Conservation (phyloP, 768 basidiomycete genomes). For the Russula abietina region DNA sequence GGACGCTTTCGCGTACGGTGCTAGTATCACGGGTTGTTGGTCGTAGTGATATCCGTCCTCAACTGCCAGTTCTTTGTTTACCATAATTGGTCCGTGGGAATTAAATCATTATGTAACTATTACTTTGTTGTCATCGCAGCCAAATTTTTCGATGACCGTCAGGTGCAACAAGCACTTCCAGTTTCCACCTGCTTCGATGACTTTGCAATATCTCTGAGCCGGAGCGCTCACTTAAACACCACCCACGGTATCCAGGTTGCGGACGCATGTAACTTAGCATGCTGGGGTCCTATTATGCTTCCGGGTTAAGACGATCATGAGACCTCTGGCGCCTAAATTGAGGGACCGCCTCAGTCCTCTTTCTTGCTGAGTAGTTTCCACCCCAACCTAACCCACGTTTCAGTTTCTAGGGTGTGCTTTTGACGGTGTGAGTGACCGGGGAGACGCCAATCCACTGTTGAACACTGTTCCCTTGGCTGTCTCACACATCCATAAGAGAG, state of each 20-base stretch:
- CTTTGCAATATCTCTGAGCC: background rate
- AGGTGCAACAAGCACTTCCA: too few species aligned
- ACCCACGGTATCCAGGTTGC: background rate
- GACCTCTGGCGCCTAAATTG: background rate
- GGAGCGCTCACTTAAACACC: background rate
- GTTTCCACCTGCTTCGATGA: background rate
- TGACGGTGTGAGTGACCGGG: too few species aligned
- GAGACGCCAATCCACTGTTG: too few species aligned
- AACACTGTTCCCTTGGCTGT: too few species aligned
- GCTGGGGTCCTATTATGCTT: background rate
- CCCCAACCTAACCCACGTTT: background rate
- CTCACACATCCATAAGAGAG: too few species aligned
- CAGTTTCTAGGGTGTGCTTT: background rate
- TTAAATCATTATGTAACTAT: background rate
- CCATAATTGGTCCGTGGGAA: background rate
- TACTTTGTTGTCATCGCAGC: background rate
- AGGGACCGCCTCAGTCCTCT: background rate
- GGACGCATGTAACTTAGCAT: too few species aligned
- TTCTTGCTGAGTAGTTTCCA: background rate
- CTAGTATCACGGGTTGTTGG: too few species aligned
- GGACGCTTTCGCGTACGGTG: too few species aligned
- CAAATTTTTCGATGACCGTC: background rate
- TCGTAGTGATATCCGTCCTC: too few species aligned
- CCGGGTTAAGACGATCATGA: background rate
- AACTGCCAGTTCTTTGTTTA: background rate